Evolutionary conservation across 257 asterid genomes (phyloP), one percentile per base, ranked within the genome.

Genomic region (Salvia splendens): DNA sequence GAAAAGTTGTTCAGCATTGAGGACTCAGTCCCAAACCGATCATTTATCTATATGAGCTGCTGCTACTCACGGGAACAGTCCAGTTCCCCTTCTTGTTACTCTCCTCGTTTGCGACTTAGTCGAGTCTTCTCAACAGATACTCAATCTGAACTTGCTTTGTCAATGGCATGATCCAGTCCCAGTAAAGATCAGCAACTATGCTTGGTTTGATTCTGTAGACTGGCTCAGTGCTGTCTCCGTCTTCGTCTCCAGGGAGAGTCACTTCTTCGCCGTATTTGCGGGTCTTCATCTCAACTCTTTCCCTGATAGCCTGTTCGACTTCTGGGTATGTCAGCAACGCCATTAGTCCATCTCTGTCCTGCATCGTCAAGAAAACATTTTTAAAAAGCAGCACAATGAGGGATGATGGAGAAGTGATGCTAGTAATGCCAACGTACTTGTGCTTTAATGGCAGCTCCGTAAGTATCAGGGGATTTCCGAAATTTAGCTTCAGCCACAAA

Each of bases 401-500:
- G 41, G 1, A 17, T 16, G 12, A 11, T 14, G 15, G 32, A 42
- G 68, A 9, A 55, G 5, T 8, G 53, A 16, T 30, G 3, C 17
- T 35, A 36, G 54, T 60, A 40, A 7, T 45, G 40, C 49, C 41
- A 60, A 33, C 81, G 65, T 73, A 91, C 99, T 66, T 83, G 89
- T 56, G 88, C 88, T 81, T 11, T 50, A 12, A 94, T 94, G 51
- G 95, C 96, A 63, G 95, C 72, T 24, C 55, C 68, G 49, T 88
- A 90, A 59, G 75, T 81, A 56, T 85, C 95, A 3, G 99, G 96
- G 16, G 95, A 84, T 24, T 76, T 89, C 16, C 80, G 81, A 52
- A 81, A 94, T 74, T 91, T 94, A 5, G 97, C 97, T 78, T 94
- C 99, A 12, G 99, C 97, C 12, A 94, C 99, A 72, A 94, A 94